Conservation (phyloP, 179 eudicot species). For the Patellifolia procumbens region DNA sequence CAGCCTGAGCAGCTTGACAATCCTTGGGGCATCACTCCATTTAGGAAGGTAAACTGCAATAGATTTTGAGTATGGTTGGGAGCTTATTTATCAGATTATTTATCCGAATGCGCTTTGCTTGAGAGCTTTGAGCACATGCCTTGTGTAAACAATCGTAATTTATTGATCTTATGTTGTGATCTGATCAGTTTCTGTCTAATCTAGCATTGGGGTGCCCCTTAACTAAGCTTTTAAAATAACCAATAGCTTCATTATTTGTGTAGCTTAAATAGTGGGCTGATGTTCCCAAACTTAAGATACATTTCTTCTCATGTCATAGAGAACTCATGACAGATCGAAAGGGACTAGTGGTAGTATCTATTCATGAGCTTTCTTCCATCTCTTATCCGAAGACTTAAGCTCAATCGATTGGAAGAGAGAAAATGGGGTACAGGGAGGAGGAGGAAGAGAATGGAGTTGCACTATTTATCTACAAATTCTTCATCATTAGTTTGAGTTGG, state of each 20-base stretch:
- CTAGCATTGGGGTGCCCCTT: not conserved
- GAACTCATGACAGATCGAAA: not conserved
- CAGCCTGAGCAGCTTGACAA: slow-evolving; percentile 86
- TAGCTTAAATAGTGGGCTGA: not conserved
- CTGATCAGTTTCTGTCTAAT: not conserved
- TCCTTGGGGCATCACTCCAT: slow-evolving; percentile 90
- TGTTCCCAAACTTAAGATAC: not conserved
- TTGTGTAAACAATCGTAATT: not conserved
- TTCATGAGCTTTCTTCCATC: not conserved
- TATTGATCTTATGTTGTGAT: not conserved
- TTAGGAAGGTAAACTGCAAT: slow-evolving; percentile 58
- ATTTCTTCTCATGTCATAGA: not conserved
- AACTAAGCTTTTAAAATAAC: too few relatives aligned
- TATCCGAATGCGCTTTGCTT: not conserved
- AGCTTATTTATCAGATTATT: not conserved
- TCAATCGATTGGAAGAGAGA: not conserved
- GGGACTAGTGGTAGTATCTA: too few relatives aligned
- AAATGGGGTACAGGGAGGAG: not conserved
- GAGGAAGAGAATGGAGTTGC: not conserved
- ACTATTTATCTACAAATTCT: too few relatives aligned
- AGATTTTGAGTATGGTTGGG: not conserved
- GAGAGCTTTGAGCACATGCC: not conserved
- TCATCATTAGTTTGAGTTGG: too few relatives aligned
- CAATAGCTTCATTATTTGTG: not conserved
- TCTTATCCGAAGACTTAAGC: not conserved